Conservation (phyloP, 208 protist genomes). For the Trypanosoma congolense region DNA sequence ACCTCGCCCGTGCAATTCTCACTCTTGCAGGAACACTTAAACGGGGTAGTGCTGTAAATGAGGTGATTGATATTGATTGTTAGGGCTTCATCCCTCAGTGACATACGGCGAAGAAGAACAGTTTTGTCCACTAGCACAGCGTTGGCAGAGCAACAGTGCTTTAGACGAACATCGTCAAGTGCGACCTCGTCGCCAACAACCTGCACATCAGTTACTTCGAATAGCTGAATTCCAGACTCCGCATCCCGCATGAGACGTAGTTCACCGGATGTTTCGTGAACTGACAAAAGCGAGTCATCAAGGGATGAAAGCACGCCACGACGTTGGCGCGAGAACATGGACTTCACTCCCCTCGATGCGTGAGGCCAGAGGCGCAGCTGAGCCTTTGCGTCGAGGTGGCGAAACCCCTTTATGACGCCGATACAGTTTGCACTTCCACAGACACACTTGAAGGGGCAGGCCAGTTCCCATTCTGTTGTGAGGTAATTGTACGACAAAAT, state of each 20-base stretch:
- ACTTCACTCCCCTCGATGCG: conserved; percentile 48
- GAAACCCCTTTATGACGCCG: conserved; percentile 64
- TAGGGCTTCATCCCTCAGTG: conserved; percentile 33
- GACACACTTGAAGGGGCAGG: conserved; percentile 61
- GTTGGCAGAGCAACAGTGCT: conserved; percentile 64
- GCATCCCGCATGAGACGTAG: conserved; percentile 47
- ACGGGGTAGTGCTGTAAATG: conserved; percentile 37
- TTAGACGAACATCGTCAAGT: conserved; percentile 55
- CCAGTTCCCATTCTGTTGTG: conserved; percentile 87
- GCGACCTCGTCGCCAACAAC: conserved; percentile 27
- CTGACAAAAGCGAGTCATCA: conserved; percentile 40
- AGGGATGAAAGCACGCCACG: conserved; percentile 47
- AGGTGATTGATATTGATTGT: conserved; percentile 81
- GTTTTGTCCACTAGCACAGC: conserved; percentile 50
- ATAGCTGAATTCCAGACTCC: conserved; percentile 57
- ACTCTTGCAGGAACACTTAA: conserved; percentile 48
- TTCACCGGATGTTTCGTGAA: conserved; percentile 21
- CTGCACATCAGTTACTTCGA: conserved; percentile 35
- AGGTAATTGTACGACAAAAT: conserved; percentile 86
- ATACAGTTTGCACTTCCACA: conserved; percentile 57
- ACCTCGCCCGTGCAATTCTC: conserved; percentile 35
- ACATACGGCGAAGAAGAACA: conserved; percentile 47
- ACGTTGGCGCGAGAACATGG: conserved; percentile 53
- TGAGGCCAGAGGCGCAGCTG: conserved; percentile 59
- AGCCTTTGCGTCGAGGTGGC: conserved; percentile 38